Conservation (phyloP, 148 eudicot genomes). For the Fagopyrum esculentum region DNA sequence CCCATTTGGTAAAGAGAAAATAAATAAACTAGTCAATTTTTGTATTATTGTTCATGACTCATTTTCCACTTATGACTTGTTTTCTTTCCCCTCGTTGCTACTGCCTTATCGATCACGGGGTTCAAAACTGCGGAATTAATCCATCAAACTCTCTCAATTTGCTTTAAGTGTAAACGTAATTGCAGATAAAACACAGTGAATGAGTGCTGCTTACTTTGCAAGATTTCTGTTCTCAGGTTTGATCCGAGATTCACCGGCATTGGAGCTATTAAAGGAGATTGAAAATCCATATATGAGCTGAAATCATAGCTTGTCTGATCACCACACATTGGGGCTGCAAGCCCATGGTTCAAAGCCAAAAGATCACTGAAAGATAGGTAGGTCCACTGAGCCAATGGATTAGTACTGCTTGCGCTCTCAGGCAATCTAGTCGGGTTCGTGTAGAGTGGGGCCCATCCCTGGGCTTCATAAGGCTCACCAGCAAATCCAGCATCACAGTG, state of each 20-base stretch:
- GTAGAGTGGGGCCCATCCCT: neutral
- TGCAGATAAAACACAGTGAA: neutral
- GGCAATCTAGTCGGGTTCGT: neutral
- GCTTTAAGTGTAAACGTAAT: neutral
- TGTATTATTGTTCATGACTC: too few relatives aligned
- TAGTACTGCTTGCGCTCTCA: neutral
- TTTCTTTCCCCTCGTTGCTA: too few relatives aligned
- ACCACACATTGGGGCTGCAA: neutral
- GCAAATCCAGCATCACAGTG: neutral
- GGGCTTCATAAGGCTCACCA: neutral
- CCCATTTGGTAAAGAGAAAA: too few relatives aligned
- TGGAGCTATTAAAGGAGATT: neutral
- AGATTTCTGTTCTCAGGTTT: neutral
- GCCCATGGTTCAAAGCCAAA: slow-evolving; percentile 13
- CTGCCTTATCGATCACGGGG: too few relatives aligned
- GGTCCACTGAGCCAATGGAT: neutral
- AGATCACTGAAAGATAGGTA: slow-evolving; percentile 21
- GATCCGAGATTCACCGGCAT: neutral
- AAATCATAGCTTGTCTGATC: neutral
- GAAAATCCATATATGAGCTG: neutral
- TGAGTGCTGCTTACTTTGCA: neutral
- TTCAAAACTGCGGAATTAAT: too few relatives aligned
- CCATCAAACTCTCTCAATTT: too few relatives aligned
- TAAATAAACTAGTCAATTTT: too few relatives aligned
- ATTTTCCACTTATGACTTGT: too few relatives aligned